These are phyloP conservation scores for Citrullus mucosospermus DNA, from an alignment of 306 rosid genomes.

Conservation along the genomic window DNA sequence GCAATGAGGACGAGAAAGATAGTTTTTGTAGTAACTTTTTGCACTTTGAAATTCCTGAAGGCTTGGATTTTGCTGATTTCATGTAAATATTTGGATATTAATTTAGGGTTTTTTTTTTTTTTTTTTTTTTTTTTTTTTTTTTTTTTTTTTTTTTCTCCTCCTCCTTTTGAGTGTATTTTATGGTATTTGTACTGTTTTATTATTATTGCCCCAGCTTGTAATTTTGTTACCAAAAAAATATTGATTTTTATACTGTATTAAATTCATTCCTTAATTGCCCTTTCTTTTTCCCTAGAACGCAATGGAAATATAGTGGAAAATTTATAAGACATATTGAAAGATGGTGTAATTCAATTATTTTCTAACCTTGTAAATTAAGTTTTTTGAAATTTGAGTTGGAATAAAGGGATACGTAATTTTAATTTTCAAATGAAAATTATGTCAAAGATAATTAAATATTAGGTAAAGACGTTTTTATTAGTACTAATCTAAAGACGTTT, in stretches of 20 bases:
- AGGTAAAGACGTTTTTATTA: background rate
- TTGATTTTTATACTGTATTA: background rate
- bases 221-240: background rate
- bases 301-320: background rate
- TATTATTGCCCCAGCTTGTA: background rate
- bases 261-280: background rate
- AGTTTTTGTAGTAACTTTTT: slow-evolving; percentile 56
- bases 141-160: background rate
- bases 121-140: background rate
- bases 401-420: background rate
- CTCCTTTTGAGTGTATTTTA: background rate
- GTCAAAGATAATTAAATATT: background rate
- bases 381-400: background rate
- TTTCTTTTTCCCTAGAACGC: background rate
- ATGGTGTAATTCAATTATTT: background rate
- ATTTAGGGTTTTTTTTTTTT: background rate
- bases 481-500: background rate
- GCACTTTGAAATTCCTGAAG: slow-evolving; percentile 77
- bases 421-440: background rate
- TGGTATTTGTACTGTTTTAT: background rate
- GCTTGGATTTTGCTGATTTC: slow-evolving; percentile 55
- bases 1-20: slow-evolving; percentile 72
- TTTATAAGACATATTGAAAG: background rate
- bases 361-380: background rate
- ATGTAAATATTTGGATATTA: slow-evolving; percentile 32